Base-by-base conservation (phyloP, 768 basidiomycete genomes). In the Mycena kentingensis region DNA sequence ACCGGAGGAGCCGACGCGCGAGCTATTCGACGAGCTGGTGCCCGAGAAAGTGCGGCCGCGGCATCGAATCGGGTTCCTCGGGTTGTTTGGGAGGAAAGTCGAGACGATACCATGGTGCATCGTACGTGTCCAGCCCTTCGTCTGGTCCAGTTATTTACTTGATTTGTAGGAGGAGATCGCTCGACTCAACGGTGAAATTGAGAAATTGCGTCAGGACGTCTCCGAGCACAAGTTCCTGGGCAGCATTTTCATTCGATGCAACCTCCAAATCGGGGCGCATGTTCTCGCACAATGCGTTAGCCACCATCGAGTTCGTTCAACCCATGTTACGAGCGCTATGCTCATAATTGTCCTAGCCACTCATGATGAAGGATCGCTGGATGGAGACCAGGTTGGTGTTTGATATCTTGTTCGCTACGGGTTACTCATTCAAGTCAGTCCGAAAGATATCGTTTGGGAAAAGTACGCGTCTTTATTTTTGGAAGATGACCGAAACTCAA, bases 181-280 rank as follows among this genome's bases (percentile, higher is more conserved):
- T 0, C 64, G 70, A 26, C 67, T 79, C 21, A 80, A 79, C 31
- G 57, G 49, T 2, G 65, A 63, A 18, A 77, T 89, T 44, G 67
- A 76, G 7, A 69, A 73, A 8, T 64, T 63, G 26, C 63, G 80
- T 18, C 63, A 67, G 38, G 54, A 73, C 10, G 63, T 76, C 16
- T 55, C 65, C 7, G 67, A 76, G 51, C 74, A 73, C 2, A 79
- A 77, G 59, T 79, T 79, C 41, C 57, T 81, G 28, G 81, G 81
- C 5, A 76, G 77, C 52, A 80, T 74, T 0, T 88, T 90, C 68
- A 80, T 88, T 49, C 77, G 78, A 34, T 85, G 85, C 69, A 83
- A 88, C 63, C 73, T 84, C 43, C 87, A 88, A 65, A 80, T 88
- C 61, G 87, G 85, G 3, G 88, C 87, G 0, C 86, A 88, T 65